Conservation (phyloP, 1,284 basidiomycete genomes). For the Moesziomyces aphidis region DNA sequence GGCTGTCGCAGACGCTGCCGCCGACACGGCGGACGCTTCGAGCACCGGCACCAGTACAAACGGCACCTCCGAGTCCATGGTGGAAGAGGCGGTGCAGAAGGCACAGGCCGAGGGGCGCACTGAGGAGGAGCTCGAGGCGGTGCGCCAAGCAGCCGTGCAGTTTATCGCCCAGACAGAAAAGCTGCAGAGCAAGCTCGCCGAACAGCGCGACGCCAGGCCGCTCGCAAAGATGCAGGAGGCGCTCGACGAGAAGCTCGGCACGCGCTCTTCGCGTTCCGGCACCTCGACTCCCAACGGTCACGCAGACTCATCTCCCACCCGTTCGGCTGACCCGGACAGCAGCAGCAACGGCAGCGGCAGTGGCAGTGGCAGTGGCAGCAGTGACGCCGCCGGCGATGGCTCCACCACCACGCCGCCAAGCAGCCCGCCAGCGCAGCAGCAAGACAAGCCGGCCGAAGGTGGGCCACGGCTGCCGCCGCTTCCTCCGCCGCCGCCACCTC, state of each 20-base stretch:
- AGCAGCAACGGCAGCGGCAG: conserved; percentile 13
- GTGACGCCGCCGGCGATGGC: conserved; percentile 40
- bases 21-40: conserved; percentile 1
- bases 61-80: conserved; percentile 4
- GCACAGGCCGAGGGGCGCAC: conserved; percentile 19
- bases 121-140: conserved; percentile 21
- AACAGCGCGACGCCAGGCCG: conserved; percentile 85
- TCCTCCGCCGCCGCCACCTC: conserved; percentile 25
- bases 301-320: neutral
- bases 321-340: neutral
- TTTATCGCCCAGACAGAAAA: conserved; percentile 38
- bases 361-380: conserved; percentile 10
- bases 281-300: conserved; percentile 25
- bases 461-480: conserved; percentile 6
- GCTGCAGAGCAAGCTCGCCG: conserved; percentile 72
- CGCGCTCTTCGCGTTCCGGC: conserved; percentile 46
- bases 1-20: conserved; percentile 18
- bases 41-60: conserved; percentile 3
- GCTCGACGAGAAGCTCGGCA: conserved; percentile 72
- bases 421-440: neutral
- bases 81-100: conserved; percentile 18
- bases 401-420: neutral
- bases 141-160: conserved; percentile 27
- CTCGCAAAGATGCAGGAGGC: conserved; percentile 85
- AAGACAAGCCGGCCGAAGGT: conserved; percentile 4